Evolutionary conservation across 1,139 yeast genomes (phyloP), one percentile per base, ranked within the genome.

Genomic region (Cylindricascospora bacillispora): DNA sequence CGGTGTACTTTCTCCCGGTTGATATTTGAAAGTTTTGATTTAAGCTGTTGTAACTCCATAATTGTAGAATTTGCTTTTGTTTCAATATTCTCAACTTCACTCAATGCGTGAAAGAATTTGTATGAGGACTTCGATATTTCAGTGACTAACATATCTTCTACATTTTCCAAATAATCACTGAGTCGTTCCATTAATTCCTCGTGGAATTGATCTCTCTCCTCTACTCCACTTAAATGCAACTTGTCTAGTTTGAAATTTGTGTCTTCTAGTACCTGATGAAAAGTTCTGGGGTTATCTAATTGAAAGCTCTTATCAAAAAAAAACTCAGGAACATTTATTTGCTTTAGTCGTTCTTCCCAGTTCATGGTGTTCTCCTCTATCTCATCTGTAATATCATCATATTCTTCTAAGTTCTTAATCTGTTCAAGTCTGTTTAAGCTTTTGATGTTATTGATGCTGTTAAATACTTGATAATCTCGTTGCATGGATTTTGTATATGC

Each of bases 71-170:
- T 56, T 0, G 92, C 73, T 38, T 72, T 72, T 2, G 51, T 49
- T 33, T 74, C 71, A 27, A 89, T 75, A 6, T 62, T 63, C 40
- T 52, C 52, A 35, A 92, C 67, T 42, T 82, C 93, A 33, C 75
- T 85, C 34, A 92, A 60, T 1, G 95, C 86, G 30, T 72, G 71
- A 54, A 86, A 85, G 49, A 89, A 89, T 3, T 86, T 75, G 35
- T 73, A 73, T 0, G 95, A 81, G 0, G 94, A 78, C 41, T 71
- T 72, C 7, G 94, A 78, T 22, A 89, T 85, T 51, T 86, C 95
- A 27, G 70, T 66, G 13, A 86, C 79, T 28, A 89, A 59, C 39
- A 79, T 75, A 25, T 81, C 62, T 53, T 89, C 98, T 1, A 89
- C 86, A 1, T 75, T 64, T 52, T 89, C 98, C 35, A 89, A 62